Evolutionary conservation across 805 yeast genomes (phyloP), one percentile per base, ranked within the genome.

Genomic region (Saccharomycodes ludwigii): DNA sequence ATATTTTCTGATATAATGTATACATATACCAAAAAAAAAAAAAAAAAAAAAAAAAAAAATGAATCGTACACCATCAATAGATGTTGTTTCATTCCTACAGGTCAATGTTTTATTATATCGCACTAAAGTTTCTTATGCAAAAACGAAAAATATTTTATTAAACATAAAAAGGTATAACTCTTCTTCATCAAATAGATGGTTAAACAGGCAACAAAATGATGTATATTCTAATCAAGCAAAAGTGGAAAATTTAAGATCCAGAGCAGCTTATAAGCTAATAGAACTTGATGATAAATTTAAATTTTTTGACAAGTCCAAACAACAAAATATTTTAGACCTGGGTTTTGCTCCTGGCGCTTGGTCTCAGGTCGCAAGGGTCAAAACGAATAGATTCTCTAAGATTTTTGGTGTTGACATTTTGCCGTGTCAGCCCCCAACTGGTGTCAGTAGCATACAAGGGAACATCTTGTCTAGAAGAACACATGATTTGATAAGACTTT

Each of bases 261-360:
- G 98, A 27, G 98, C 98, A 0, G 96, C 96, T 0, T 88, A 73
- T 58, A 91, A 91, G 48, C 60, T 91, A 21, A 52, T 74, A 15
- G 93, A 88, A 47, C 64, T 91, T 8, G 74, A 86, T 49, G 61
- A 71, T 11, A 73, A 68, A 43, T 80, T 63, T 54, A 52, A 61
- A 20, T 38, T 91, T 2, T 75, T 88, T 50, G 53, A 56, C 24
- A 63, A 63, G 2, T 28, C 33, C 6, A 34, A 29, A 9, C 63
- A 72, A 0, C 64, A 58, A 40, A 68, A 73, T 26, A 79, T 91
- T 1, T 72, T 91, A 4, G 98, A 91, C 58, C 58, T 91, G 28
- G 95, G 95, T 0, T 85, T 74, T 52, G 94, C 95, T 0, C 95
- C 95, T 0, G 95, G 95, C 0, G 85, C 94, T 3, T 84, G 95